A percentile compares a stretch with the other conserved stretches of the same genome.
Evolutionary conservation across 305 asterid genomes (phyloP).

Genomic region (Fraxinus ornus): DNA sequence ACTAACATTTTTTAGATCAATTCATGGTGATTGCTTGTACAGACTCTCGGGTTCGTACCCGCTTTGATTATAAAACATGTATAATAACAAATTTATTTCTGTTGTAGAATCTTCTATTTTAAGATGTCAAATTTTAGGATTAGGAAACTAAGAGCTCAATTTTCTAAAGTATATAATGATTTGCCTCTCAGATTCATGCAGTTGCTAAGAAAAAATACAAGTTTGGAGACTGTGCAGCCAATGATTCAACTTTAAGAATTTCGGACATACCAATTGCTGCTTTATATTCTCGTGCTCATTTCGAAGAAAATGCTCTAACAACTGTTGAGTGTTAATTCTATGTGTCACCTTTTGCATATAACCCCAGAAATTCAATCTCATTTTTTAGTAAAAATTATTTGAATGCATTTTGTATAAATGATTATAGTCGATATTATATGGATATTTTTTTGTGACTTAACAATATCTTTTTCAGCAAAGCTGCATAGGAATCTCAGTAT

Average conservation of each 20-base stretch:
- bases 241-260: conserved; percentile 52
- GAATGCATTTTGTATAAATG: background rate
- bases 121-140: background rate
- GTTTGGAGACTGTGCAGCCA: conserved; percentile 46
- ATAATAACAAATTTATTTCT: background rate
- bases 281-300: conserved; percentile 24
- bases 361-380: background rate
- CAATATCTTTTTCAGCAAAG: background rate
- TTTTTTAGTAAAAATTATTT: too few relatives aligned
- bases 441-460: background rate
- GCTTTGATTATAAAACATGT: conserved; percentile 15
- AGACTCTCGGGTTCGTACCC: conserved; percentile 72
- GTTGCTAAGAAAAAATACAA: conserved; percentile 40
- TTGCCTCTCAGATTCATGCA: conserved; percentile 28
- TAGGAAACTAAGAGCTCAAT: background rate
- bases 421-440: background rate
- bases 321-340: too few relatives aligned
- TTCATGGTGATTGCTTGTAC: conserved; percentile 99
- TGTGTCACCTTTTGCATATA: too few relatives aligned
- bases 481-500: too few relatives aligned
- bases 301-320: too few relatives aligned
- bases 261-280: conserved; percentile 76
- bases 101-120: background rate
- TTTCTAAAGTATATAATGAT: conserved; percentile 33
- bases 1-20: conserved; percentile 55